A percentile compares a stretch with the other conserved stretches of the same genome.
phyloP scores from a whole-genome alignment of 1,284 basidiomycete species.

The Fomitopsis palustris region DNA sequence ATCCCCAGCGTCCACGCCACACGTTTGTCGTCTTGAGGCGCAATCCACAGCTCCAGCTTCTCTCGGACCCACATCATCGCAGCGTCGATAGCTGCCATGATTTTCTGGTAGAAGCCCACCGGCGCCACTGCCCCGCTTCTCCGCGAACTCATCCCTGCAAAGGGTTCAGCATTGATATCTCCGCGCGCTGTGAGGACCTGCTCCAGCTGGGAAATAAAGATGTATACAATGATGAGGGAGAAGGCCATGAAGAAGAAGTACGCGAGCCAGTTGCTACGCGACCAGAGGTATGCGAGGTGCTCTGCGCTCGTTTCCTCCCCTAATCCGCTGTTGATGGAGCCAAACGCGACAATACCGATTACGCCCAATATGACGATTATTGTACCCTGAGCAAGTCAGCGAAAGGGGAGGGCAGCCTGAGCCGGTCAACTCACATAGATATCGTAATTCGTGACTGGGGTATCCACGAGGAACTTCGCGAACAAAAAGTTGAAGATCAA shows the following conservation, averaged over 20 bases:
- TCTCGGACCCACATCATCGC: constrained; percentile 54
- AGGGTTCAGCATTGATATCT: constrained; percentile 59
- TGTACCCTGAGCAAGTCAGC: constrained; percentile 56
- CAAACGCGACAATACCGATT: constrained; percentile 82
- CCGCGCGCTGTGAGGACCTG: constrained; percentile 60
- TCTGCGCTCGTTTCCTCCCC: constrained; percentile 63
- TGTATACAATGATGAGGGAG: constrained; percentile 62
- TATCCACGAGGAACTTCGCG: constrained; percentile 78
- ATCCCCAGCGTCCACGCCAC: constrained; percentile 89
- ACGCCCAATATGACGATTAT: constrained; percentile 79
- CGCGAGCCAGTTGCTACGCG: constrained; percentile 80
- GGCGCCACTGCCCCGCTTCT: constrained; percentile 20
- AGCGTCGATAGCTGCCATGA: constrained; percentile 38
- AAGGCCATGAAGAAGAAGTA: constrained; percentile 80
- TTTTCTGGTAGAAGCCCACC: constrained; percentile 28
- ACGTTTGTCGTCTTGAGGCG: constrained; percentile 75
- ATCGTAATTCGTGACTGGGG: constrained; percentile 76
- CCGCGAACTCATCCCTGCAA: constrained; percentile 38
- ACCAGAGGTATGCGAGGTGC: constrained; percentile 80
- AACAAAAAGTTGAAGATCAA: constrained; percentile 89
- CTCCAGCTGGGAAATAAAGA: constrained; percentile 65
- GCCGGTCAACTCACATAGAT: constrained; percentile 52
- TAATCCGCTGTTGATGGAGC: constrained; percentile 77
- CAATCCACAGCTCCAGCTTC: constrained; percentile 72
- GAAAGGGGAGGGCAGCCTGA: not conserved